Evolutionary conservation across 495 filamentous ascomycete genomes (phyloP), one percentile per base, ranked within the genome.

Genomic region (Corynascus novoguineensis): DNA sequence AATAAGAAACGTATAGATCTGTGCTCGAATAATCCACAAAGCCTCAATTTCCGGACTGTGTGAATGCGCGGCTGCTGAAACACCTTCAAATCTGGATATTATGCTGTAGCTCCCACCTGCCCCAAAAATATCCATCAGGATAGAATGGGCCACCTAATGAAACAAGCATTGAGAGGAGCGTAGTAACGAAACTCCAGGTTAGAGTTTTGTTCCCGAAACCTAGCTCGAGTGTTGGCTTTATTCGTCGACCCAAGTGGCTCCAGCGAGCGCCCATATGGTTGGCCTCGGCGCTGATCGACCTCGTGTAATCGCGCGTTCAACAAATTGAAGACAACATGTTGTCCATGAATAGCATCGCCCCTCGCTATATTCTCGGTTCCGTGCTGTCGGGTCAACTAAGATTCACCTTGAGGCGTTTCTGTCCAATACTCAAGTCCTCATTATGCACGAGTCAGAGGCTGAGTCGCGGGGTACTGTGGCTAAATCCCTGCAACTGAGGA

Each of bases 381-480:
- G 41, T 34, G 5, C 38, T 45, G 40, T 54, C 51, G 50, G 50
- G 50, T 53, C 50, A 14, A 27, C 35, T 21, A 6, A 37, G 8
- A n/a, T n/a, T 5, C 31, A 24, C 7, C 47, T 22, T 41, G 50
- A 19, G 35, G 50, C 35, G 9, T 15, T 58, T 28, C 19, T 12
- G 31, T 34, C 49, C 50, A 45, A 38, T 52, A 42, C 41, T 35
- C 35, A 15, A 14, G 29, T 27, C 29, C n/a, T n/a, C n/a, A n/a
- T 40, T 24, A 47, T 53, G 42, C 42, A 53, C 21, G 34, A 40
- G 29, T 28, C n/a, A 21, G 40, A 51, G 44, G 38, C 57, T 57
- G 32, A 54, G 51, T n/a, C 40, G 21, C 10, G 19, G 21, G 3
- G 21, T 4, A 11, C 8, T 24, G 28, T 41, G 50, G 29, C 35